A percentile compares a stretch with the other conserved stretches of the same genome.
phyloP scores from a whole-genome alignment of 805 yeast genomes.

The Saturnispora halmiae region DNA sequence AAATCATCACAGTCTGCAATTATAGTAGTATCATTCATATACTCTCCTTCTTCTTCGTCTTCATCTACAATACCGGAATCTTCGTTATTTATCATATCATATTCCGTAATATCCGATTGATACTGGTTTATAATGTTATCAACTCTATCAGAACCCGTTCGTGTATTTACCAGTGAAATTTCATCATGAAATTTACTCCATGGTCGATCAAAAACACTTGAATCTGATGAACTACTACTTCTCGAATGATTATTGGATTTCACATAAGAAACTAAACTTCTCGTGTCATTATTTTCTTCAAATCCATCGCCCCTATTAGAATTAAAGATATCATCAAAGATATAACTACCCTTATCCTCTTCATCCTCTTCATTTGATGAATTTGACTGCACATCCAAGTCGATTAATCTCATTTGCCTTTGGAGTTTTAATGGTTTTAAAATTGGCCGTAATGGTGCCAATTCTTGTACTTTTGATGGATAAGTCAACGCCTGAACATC shows the following conservation, averaged over 20 bases:
- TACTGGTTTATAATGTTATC: constrained; percentile 23
- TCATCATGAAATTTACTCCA: constrained; percentile 1
- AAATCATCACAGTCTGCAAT: constrained; percentile 11
- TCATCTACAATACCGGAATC: constrained; percentile 1
- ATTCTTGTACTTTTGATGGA: constrained; percentile 17
- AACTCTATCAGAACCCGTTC: constrained; percentile 25
- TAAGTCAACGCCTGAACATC: constrained; percentile 16
- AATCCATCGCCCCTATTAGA: too few relatives aligned
- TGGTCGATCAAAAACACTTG: constrained; percentile 16
- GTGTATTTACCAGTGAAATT: not conserved
- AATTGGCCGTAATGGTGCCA: not conserved
- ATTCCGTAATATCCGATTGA: constrained; percentile 4
- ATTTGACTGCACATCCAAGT: constrained; percentile 18
- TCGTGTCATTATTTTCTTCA: too few relatives aligned
- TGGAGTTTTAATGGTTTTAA: constrained; percentile 21
- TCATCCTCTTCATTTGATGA: constrained; percentile 9
- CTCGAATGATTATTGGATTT: not conserved
- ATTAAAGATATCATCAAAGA: not conserved
- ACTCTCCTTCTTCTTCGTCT: not conserved
- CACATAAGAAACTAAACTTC: too few relatives aligned
- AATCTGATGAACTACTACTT: constrained; percentile 1
- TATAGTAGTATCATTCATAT: not conserved
- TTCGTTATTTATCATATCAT: not conserved
- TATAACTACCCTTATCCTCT: not conserved
- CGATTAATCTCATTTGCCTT: constrained; percentile 25